Conservation (phyloP, 1,139 yeast species). For the Yarrowia galli region DNA sequence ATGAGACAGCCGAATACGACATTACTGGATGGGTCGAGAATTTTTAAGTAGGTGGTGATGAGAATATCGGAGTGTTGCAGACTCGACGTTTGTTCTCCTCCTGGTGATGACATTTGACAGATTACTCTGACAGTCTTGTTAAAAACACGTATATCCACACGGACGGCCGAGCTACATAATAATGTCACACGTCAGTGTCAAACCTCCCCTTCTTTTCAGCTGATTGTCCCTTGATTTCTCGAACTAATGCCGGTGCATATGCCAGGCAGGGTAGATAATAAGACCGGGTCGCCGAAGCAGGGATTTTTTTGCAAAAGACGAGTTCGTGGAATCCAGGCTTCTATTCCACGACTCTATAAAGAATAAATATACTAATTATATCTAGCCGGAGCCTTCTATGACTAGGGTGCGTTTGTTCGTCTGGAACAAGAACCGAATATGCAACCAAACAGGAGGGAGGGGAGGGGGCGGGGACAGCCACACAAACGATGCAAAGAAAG, state of each 20-base stretch:
- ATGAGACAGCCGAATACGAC: neutral
- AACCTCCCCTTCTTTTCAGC: neutral
- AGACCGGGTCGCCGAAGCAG: too few species aligned
- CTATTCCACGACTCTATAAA: neutral
- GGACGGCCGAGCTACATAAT: neutral
- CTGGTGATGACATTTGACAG: neutral
- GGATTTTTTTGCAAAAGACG: too few species aligned
- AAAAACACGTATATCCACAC: neutral
- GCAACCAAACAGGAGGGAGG: neutral
- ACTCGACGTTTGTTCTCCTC: too few species aligned
- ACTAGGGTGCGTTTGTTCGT: neutral
- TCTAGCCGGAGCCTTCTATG: neutral
- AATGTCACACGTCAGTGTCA: neutral
- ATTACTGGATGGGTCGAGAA: too few species aligned
- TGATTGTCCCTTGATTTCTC: neutral
- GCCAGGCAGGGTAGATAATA: constrained; percentile 5
- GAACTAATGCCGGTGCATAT: neutral
- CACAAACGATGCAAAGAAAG: neutral
- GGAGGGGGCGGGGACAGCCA: neutral
- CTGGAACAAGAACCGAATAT: neutral
- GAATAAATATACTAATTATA: neutral
- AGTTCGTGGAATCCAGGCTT: too few species aligned
- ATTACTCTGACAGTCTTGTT: neutral
- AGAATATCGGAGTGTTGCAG: too few species aligned
- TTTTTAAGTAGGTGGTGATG: too few species aligned